Conservation (phyloP, 345 rosid species). For the Boechera stricta region DNA sequence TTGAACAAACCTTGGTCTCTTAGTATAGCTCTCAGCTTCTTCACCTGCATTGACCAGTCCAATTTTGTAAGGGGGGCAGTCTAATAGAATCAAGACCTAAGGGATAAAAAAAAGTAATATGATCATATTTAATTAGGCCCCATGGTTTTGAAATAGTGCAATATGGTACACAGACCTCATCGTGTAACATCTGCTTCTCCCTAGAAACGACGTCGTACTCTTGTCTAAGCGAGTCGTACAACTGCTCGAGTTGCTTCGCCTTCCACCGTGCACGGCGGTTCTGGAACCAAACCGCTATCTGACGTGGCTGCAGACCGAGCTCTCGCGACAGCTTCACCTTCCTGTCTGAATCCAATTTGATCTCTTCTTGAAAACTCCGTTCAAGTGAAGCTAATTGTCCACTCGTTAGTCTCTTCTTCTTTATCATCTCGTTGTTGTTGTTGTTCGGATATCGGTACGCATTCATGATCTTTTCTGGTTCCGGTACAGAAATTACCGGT, state of each 20-base stretch:
- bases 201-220: constrained; percentile 68
- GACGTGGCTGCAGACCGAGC: constrained; percentile 89
- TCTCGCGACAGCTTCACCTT: constrained; percentile 83
- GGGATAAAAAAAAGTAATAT: background rate
- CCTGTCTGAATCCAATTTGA: constrained; percentile 84
- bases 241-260: constrained; percentile 79
- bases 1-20: constrained; percentile 37
- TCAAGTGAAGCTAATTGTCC: constrained; percentile 84
- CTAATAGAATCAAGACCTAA: background rate
- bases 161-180: constrained; percentile 60
- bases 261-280: constrained; percentile 91
- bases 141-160: background rate
- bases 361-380: constrained; percentile 84
- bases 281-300: constrained; percentile 95
- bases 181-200: constrained; percentile 80
- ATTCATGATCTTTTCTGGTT: constrained; percentile 39
- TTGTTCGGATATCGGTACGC: constrained; percentile 36
- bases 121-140: background rate
- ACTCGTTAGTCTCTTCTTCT: constrained; percentile 76
- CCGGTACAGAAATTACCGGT: constrained; percentile 48
- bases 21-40: constrained; percentile 40
- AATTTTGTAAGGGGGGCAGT: background rate
- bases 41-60: constrained; percentile 28
- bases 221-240: constrained; percentile 70
- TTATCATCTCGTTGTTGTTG: constrained; percentile 51